Base-by-base conservation (phyloP, 2,329 filamentous ascomycete species). In the Aspergillus sp. region DNA sequence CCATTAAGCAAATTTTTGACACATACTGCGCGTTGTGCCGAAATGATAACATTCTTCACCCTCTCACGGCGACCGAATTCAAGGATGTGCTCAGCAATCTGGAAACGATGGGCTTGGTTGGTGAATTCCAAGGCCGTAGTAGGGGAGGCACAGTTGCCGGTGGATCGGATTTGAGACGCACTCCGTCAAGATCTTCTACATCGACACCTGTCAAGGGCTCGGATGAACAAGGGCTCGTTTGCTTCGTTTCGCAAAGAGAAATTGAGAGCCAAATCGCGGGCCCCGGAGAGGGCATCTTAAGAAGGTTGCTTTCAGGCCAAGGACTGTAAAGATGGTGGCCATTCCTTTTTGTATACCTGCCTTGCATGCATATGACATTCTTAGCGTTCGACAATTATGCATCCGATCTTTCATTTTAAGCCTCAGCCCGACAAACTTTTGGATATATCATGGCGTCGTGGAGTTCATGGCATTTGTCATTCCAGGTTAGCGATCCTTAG, bases 61-160 rank as follows among this genome's bases (percentile, higher is more conserved):
- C 91, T 1, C 79, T 98, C 2, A 93, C 89, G 1, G 86, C 82
- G 60, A 93, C 89, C 4, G 93, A 98, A 67, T 98, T 98, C 68
- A 83, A 90, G 49, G 93, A 98, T 68, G 90, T 98, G 4, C 77
- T 96, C 17, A 84, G 86, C 32, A 94, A 88, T 58, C 71, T 98
- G 45, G 93, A 98, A 72, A 93, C 90, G 0, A 72, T 95, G 42
- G 90, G 88, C 1, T 74, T 97, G 19, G 78, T 96, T 5, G 77
- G 85, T 65, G 68, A 84, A 70, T 61, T 87, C 72, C 63, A 88
- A 78, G 73, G 87, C 74, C 58, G 88, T 80, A 73, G 85, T 74
- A 44, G 86, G 81, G 41, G 87, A 78, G 54, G 84, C 86, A 68
- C 66, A n/a, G 53, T 69, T 37, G 59, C 61, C 69, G 68, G 50